Base-by-base conservation (phyloP, 306 rosid species). In the Mimosa pudica region DNA sequence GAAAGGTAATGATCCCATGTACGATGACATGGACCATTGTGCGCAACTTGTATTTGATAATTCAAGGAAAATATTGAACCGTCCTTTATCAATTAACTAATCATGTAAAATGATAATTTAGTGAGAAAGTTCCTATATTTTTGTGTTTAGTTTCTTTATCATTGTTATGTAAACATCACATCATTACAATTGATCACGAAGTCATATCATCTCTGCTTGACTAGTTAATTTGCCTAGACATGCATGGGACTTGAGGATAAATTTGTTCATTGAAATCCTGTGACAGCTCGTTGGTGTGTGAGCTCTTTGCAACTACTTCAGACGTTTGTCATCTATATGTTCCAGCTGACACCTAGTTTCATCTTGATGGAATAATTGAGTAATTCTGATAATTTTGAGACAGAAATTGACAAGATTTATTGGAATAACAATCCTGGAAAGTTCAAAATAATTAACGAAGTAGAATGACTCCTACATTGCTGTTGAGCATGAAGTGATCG, bases 401-500 rank as follows among this genome's bases (percentile, higher is more conserved):
- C 42, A 32, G 68, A 62, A 2, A 62, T 32, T 4, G 17, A 30
- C 6, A 62, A 62, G 68, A 12, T 62, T 62, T 11, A 62, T 62
- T 30, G 68, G n/a, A 62, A 32, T 32, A 10, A 32, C 68, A 30
- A 41, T 13, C 42, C 4, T 62, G 68, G 10, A 62, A 42, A 24
- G 30, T 24, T 24, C 30, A 24, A 24, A 24, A 71, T 57, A 67
- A 11, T 13, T 55, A 58, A 57, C 49, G 8, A 67, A 73, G 6
- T 45, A 68, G 51, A 70, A 64, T 74, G 12, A 45, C 32, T 75
- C 44, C 47, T 68, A 20, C 49, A 13, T 30, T 16, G 32, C 54
- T 42, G 71, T 55, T 60, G 68, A 72, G 79, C 76, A 77, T 9
- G 63, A 48, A 77, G 70, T 35, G 36, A 76, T 75, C 20, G 66